These are phyloP conservation scores for Spinellus fusiger DNA, from an alignment of 192 early-diverging fungal species.

Conservation along the genomic window DNA sequence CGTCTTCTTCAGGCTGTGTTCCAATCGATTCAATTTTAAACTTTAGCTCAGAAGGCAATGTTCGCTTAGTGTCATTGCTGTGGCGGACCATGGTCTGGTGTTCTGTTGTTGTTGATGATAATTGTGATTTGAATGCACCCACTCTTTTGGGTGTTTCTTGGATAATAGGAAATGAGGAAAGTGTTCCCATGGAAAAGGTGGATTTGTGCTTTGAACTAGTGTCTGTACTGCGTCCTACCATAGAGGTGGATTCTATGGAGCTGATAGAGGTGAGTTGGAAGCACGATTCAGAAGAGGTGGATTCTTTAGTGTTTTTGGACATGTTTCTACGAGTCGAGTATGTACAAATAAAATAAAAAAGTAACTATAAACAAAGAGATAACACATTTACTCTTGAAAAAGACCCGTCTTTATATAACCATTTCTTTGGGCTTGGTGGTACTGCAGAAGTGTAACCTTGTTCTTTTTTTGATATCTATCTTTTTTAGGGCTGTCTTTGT, in stretches of 20 bases:
- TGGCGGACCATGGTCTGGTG: too few species aligned
- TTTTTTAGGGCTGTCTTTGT: too few species aligned
- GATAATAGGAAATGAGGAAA: constrained; percentile 1
- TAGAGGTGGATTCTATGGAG: neutral
- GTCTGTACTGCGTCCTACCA: neutral
- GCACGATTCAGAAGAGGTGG: neutral
- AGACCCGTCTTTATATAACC: too few species aligned
- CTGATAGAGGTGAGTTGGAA: neutral
- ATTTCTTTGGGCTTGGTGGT: too few species aligned
- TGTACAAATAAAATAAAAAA: too few species aligned
- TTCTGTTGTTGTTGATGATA: neutral
- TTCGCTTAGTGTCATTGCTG: neutral
- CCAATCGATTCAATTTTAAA: constrained; percentile 23
- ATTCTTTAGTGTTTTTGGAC: neutral
- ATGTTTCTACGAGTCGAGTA: too few species aligned
- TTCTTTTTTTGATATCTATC: too few species aligned
- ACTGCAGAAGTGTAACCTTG: too few species aligned
- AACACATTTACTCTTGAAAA: too few species aligned
- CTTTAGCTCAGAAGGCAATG: constrained; percentile 1
- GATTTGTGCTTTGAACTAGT: neutral
- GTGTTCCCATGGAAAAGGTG: neutral
- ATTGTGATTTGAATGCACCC: neutral
- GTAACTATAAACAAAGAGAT: too few species aligned
- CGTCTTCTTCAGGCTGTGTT: constrained; percentile 12
- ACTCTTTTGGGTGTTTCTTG: neutral